These are phyloP conservation scores for Lodderomyces metapsilosis DNA, from an alignment of 1,139 yeast species.

Conservation along the genomic window DNA sequence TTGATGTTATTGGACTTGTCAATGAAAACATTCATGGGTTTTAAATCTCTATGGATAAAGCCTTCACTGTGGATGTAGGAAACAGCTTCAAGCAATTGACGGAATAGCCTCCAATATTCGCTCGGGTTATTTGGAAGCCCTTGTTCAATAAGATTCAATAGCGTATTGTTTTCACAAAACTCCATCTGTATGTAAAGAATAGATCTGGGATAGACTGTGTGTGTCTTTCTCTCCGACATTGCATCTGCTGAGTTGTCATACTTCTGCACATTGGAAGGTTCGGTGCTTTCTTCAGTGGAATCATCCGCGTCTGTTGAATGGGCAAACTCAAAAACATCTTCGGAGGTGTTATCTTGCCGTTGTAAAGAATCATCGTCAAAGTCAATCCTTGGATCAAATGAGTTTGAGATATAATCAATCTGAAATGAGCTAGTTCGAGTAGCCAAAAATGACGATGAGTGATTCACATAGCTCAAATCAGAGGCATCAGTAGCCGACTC, in stretches of 20 bases:
- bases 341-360: slow-evolving; percentile 12
- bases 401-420: slow-evolving; percentile 66
- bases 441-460: slow-evolving; percentile 31
- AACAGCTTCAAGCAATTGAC: slow-evolving; percentile 89
- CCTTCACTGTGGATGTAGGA: slow-evolving; percentile 92
- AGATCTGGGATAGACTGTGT: slow-evolving; percentile 37
- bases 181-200: slow-evolving; percentile 90
- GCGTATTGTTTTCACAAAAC: slow-evolving; percentile 91
- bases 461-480: slow-evolving; percentile 12
- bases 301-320: slow-evolving; percentile 17
- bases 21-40: slow-evolving; percentile 94
- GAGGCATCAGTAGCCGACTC: slow-evolving; percentile 8
- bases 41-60: slow-evolving; percentile 90
- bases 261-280: neutral
- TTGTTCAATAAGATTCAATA: slow-evolving; percentile 77
- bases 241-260: too few species aligned
- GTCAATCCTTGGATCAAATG: slow-evolving; percentile 59
- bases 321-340: slow-evolving; percentile 31
- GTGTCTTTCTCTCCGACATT: neutral
- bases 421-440: slow-evolving; percentile 41
- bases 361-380: slow-evolving; percentile 39
- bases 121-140: slow-evolving; percentile 70
- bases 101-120: slow-evolving; percentile 85
- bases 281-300: neutral
- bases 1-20: slow-evolving; percentile 86